Base-by-base conservation (phyloP, 371 early-diverging fungal genomes). In the Mucor indicus region DNA sequence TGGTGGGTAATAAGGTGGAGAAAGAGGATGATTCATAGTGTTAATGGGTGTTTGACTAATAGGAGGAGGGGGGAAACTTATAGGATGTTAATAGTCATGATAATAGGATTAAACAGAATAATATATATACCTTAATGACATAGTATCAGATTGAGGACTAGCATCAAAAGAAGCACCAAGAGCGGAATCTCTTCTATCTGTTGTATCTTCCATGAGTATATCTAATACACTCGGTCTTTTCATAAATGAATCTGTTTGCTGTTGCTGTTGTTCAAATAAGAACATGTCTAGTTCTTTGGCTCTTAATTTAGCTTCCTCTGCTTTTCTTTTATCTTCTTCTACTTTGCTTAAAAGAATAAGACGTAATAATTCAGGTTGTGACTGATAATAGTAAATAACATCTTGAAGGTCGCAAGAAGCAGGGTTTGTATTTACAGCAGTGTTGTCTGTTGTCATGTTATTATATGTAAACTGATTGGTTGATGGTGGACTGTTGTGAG, bases 331-430 rank as follows among this genome's bases (percentile, higher is more conserved):
- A 44, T 84, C 84, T 57, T 84, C 84, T 50, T 84, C 80, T 2
- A 81, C 79, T 60, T 81, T 84, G 44, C 81, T 79, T 10, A 72
- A 46, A 32, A 84, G 64, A 42, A 84, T 84, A 31, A 84, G 43
- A 7, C 69, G 72, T 10, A 84, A 57, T 12, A 84, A 64, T 13
- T 84, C 84, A 23, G 82, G 84, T 35, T 84, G 80, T 4, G 71
- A 64, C 27, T 71, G 64, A 42, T 79, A 84, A 21, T 75, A 76
- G 6, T 74, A 48, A 25, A 80, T 60, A 32, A 80, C 65, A 15
- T 77, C 74, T 49, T 78, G 78, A 9, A 84, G 62, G 53, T 84
- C 83, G 22, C 57, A 62, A 37, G 53, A 27, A 29, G 43, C 50
- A 15, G 62, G 62, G 22, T 53, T 56, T n/a, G n/a, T n/a, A n/a